Base-by-base conservation (phyloP, 805 yeast genomes). In the Phaffomyces antillensis region DNA sequence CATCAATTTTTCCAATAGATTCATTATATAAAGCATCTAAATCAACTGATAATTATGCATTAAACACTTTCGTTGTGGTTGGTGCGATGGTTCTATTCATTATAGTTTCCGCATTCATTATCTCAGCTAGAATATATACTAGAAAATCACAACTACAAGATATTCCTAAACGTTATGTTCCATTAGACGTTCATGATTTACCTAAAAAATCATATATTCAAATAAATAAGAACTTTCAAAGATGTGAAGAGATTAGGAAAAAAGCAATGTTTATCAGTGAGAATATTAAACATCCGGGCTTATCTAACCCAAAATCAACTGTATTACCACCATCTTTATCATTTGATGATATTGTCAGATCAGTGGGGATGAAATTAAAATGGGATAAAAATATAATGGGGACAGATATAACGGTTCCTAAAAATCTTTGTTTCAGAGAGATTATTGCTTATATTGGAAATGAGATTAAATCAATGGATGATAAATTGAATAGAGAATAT, bases 51-150 rank as follows among this genome's bases (percentile, higher is more conserved):
- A 76, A 77, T 48, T 77, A 85, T 53, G 93, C 86, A 1, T 68
- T 86, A 60, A 87, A 89, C 59, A 77, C 91, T 4, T 82, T 90
- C 50, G 86, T 90, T 47, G 86, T 89, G 18, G 78, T 86, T 8
- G 76, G 80, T 38, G 87, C 84, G 7, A 72, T 86, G 54, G 86
- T 80, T 3, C 64, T 78, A 1, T 79, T 86, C 50, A 67, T 79
- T 1, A 46, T 83, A 0, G 52, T 74, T 7, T 64, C 79, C 4
- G 50, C 80, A 0, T 49, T 77, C 2, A 60, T 85, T 17, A 77
- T 79, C 51, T 64, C 83, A 18, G 65, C 77, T 34, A 71, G 98
- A 45, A 65, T 87, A 8, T 67, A 80, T 45, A 71, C 75, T 23
- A 70, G 75, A 44, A 71, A 82, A 46, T 71, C 77, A 42, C 68